Conservation (phyloP, 2,329 filamentous ascomycete genomes). For the Beauveria sp. region DNA sequence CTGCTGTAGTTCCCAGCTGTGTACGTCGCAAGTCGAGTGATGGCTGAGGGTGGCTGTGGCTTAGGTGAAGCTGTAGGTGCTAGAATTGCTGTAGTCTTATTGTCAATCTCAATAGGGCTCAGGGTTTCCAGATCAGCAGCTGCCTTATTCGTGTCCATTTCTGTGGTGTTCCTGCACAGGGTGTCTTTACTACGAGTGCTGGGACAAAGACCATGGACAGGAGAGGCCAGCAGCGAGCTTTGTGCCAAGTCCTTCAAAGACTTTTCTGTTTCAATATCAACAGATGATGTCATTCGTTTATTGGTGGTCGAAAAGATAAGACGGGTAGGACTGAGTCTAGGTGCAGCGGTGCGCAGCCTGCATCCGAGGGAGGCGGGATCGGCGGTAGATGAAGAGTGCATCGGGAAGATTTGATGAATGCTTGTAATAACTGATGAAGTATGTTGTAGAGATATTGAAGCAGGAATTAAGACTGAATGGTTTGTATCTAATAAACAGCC, state of each 20-base stretch:
- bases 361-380: not conserved
- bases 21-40: constrained; percentile 11
- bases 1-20: not conserved
- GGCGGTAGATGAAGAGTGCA: not conserved
- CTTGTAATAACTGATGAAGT: not conserved
- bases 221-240: not conserved
- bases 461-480: not conserved
- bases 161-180: not conserved
- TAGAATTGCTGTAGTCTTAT: constrained; percentile 30
- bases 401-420: not conserved
- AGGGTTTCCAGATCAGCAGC: not conserved
- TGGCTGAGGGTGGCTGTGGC: constrained; percentile 16
- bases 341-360: not conserved
- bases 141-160: not conserved
- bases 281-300: too few relatives aligned
- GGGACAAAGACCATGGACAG: not conserved
- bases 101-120: constrained; percentile 8
- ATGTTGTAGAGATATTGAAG: not conserved
- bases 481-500: not conserved
- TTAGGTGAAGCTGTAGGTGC: constrained; percentile 28
- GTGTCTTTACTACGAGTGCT: not conserved
- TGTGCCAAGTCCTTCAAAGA: not conserved
- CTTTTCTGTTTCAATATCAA: not conserved
- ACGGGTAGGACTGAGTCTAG: not conserved
- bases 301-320: not conserved